Evolutionary conservation across 768 basidiomycete species (phyloP), one percentile per base, ranked within the genome.

Genomic region (Agaricus bisporus): DNA sequence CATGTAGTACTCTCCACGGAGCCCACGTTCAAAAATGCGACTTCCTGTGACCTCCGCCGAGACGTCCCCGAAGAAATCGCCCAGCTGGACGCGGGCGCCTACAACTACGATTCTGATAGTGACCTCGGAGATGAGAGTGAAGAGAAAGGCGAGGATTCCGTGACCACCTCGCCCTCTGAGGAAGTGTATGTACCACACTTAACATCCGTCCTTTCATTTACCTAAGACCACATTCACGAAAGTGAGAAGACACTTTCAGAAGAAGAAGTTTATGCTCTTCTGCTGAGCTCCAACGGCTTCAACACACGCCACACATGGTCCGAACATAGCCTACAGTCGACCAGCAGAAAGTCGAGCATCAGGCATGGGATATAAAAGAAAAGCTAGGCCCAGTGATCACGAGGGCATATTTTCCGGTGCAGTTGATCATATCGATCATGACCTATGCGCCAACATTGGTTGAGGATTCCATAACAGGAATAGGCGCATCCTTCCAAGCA

Each of bases 61-160:
- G 22, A 43, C 15, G 42, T 18, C 18, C 12, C 14, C 11, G 51
- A 53, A 46, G 52, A 54, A 36, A 29, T 41, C 14, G 26, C 28
- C 22, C 36, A 54, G 20, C 17, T 57, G 18, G 37, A 57, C 10
- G 6, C 28, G 4, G 47, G 45, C 12, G 20, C 43, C 2, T 54
- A 54, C 37, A 48, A 57, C 14, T 57, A 49, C 29, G 41, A 48
- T 14, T 48, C 52, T 8, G 56, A 57, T 25, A 57, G 56, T 32
- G 56, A 57, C 18, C 52, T 57, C 1, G 56, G 53, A 25, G 51
- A 51, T 36, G 17, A 25, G 14, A 32, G 37, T 9, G 43, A 46
- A 7, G 2, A 5, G 2, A 3, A 26, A 15, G 15, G 1, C 28
- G 26, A 28, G 14, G 41, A 35, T 18, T 35, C 15, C 28, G 41